Base-by-base conservation (phyloP, 1,284 basidiomycete species). In the Moesziomyces parantarcticus region DNA sequence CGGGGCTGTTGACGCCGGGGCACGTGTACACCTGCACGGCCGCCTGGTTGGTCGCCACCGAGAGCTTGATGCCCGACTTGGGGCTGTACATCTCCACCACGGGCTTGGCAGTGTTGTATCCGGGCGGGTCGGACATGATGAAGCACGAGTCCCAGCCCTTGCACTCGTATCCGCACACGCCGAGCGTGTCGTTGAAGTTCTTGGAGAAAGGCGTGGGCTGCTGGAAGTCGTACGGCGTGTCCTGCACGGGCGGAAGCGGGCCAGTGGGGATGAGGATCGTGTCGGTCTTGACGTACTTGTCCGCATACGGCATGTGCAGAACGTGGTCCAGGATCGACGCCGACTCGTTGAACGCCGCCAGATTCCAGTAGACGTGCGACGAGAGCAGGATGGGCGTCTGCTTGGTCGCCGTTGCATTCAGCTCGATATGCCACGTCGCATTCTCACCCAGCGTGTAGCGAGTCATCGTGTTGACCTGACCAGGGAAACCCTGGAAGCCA, bases 321-420 rank as follows among this genome's bases (percentile, higher is more conserved):
- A 75, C 68, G 26, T 81, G 64, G 53, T 79, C 74, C 8, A 81
- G 53, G 36, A 63, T 72, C 10, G 68, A 64, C 2, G 65, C 47
- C 0, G 64, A 61, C 42, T 61, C 71, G 22, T 59, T 65, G 54
- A 78, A 81, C 1, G 75, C 79, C 8, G 66, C 76, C 25, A 83
- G 50, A 40, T 80, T 80, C 79, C 79, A 82, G 59, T 82, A 84
- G 26, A 75, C 74, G 44, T 84, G 81, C 14, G 74, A 75, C 1
- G 79, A 80, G 29, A 84, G 76, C 59, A 82, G 58, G 51, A 84
- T 68, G 3, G 82, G 81, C 20, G 80, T 81, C 21, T 58, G 42
- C 39, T 68, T 64, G 21, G 34, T 58, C 13, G 48, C 63, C 4
- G 68, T 76, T 9, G 76, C 78, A 41, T 75, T 67, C 43, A 83